Evolutionary conservation across 306 rosid genomes (phyloP), one percentile per base, ranked within the genome.

Genomic region (Abrus precatorius): DNA sequence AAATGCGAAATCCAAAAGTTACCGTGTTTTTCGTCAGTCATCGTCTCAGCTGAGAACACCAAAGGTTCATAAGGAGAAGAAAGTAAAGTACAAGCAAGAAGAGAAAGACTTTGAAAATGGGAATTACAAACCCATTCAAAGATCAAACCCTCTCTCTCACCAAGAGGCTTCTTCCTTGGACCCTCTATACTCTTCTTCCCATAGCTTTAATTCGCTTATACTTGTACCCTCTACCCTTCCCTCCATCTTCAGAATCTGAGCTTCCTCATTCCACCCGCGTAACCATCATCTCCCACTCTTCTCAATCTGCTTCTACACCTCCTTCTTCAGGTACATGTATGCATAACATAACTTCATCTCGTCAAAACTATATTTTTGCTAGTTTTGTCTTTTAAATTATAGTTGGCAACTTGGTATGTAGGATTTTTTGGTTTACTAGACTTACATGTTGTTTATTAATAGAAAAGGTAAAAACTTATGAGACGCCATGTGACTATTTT

Each of bases 101-200:
- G 45, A 11, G 70, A 44, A 40, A 84, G 76, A 10, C 8, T 41
- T 69, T 44, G 80, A 83, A 65, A 74, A 91, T 91, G 94, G 86
- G 84, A 48, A 47, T 53, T 29, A 44, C 85, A 53, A 88, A 44
- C 79, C 83, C 84, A 45, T 78, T 85, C 81, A 94, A 90, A 89
- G 91, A 86, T 13, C 87, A 82, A 81, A 10, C 54, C 12, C 5
- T 65, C 11, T 79, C 73, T 56, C 68, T 85, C 53, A 41, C 86
- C 13, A 91, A 75, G 72, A 94, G 79, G 75, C 78, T 94, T 78
- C 50, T 92, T 30, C 89, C 91, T 3, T 92, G 88, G 84, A 38
- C 84, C 43, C 73, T 94, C 57, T 94, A 82, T 59, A 89, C 90
- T 75, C 62, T 92, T 4, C 86, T 91, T 67, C 97, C 97, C 44